Evolutionary conservation across 2,329 filamentous ascomycete species (phyloP).

Genomic region (Colletotrichum sp.): DNA sequence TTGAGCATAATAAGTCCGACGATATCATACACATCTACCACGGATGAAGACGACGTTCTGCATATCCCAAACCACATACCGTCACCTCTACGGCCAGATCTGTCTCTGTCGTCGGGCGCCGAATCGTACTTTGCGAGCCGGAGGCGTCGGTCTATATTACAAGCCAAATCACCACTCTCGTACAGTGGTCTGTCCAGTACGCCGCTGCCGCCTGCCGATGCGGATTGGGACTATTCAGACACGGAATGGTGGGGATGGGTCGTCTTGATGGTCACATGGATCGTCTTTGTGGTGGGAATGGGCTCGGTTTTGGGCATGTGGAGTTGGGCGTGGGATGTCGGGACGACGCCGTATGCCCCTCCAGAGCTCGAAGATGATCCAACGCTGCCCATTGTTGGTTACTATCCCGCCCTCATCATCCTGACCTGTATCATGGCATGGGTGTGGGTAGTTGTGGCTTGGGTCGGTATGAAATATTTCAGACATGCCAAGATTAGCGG

Average conservation of each 20-base stretch:
- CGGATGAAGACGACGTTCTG: constrained; percentile 81
- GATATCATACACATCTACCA: constrained; percentile 69
- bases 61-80: constrained; percentile 60
- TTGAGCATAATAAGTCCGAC: constrained; percentile 52
- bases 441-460: constrained; percentile 97
- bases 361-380: constrained; percentile 95
- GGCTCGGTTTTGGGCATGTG: constrained; percentile 93
- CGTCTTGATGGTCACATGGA: constrained; percentile 87
- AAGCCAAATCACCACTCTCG: constrained; percentile 65
- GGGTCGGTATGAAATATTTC: constrained; percentile 99
- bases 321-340: constrained; percentile 99
- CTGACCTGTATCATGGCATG: constrained; percentile 95
- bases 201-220: constrained; percentile 50
- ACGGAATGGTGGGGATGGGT: constrained; percentile 99
- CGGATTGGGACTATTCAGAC: constrained; percentile 87
- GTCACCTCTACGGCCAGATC: constrained; percentile 43
- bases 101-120: constrained; percentile 58
- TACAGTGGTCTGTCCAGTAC: constrained; percentile 56
- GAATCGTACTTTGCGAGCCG: constrained; percentile 65
- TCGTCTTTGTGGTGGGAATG: constrained; percentile 96
- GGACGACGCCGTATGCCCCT: constrained; percentile 92
- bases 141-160: constrained; percentile 52
- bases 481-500: constrained; percentile 89
- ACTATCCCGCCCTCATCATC: constrained; percentile 94
- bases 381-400: constrained; percentile 92